A percentile compares a stretch with the other conserved stretches of the same genome.
Evolutionary conservation across 768 basidiomycete genomes (phyloP).

Genomic region (Leccinum rimulosum): DNA sequence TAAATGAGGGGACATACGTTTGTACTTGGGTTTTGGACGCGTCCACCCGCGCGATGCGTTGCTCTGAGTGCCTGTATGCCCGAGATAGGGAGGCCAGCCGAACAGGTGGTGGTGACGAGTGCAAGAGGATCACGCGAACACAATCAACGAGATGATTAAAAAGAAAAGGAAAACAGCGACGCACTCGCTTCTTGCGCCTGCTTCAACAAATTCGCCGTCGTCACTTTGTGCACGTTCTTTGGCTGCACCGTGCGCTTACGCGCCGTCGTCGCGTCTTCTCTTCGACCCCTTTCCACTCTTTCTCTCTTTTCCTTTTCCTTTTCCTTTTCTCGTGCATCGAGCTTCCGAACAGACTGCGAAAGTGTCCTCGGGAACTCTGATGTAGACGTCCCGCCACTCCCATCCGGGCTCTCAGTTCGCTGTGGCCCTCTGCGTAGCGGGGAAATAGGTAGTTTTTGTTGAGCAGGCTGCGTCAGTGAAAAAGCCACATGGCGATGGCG

Average conservation of each 20-base stretch:
- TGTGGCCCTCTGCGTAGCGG: neutral
- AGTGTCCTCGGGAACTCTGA: conserved; percentile 17
- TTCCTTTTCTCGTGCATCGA: conserved; percentile 2
- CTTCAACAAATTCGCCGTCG: conserved; percentile 12
- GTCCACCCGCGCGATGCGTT: conserved; percentile 18
- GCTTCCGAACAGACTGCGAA: conserved; percentile 16
- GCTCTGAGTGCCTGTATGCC: neutral
- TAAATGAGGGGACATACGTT: conserved; percentile 8
- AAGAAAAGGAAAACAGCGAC: conserved; percentile 5
- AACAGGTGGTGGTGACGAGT: too few species aligned
- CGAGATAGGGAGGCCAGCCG: neutral
- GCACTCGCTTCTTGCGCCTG: conserved; percentile 20
- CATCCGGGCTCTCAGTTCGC: neutral
- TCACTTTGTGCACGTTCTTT: conserved; percentile 11
- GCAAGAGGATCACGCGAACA: neutral
- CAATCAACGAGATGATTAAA: neutral
- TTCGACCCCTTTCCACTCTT: neutral
- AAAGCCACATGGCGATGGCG: neutral
- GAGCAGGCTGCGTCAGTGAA: conserved; percentile 11
- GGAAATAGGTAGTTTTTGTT: neutral
- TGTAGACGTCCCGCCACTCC: conserved; percentile 9
- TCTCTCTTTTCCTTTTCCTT: conserved; percentile 1
- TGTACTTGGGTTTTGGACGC: conserved; percentile 13
- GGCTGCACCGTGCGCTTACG: conserved; percentile 12
- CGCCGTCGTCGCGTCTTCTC: conserved; percentile 2